Percentiles rank a stretch among this genome's conserved stretches.
phyloP scores from a whole-genome alignment of 1,139 yeast species.

The Eremothecium sinecaudum region DNA sequence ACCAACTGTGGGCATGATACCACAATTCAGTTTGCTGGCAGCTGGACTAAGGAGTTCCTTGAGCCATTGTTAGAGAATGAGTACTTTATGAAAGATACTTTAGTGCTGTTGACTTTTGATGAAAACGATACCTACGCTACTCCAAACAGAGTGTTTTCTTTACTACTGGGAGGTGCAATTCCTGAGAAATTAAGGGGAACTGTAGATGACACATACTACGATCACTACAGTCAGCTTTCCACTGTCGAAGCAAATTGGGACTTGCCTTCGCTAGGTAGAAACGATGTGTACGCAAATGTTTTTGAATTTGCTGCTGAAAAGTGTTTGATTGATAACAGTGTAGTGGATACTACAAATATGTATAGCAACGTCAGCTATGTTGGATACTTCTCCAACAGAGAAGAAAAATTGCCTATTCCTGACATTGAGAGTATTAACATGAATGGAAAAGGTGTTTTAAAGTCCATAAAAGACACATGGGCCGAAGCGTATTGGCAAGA shows the following conservation, averaged over 20 bases:
- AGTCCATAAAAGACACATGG: conserved; percentile 25
- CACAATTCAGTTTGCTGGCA: conserved; percentile 36
- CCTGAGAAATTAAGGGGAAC: conserved; percentile 35
- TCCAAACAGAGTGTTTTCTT: conserved; percentile 37
- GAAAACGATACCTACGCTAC: conserved; percentile 37
- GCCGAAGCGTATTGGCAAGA: conserved; percentile 20
- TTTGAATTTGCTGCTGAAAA: conserved; percentile 35
- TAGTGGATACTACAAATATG: conserved; percentile 33
- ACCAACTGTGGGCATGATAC: conserved; percentile 42
- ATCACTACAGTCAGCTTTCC: conserved; percentile 42
- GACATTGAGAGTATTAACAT: conserved; percentile 33
- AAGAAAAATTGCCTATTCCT: conserved; percentile 34
- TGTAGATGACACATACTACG: conserved; percentile 38
- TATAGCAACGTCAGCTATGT: conserved; percentile 35
- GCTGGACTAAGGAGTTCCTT: conserved; percentile 38
- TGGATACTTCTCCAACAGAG: conserved; percentile 34
- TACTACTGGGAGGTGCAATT: conserved; percentile 39
- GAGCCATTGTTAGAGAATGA: conserved; percentile 35
- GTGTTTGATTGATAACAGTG: conserved; percentile 31
- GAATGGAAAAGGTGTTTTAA: conserved; percentile 33
- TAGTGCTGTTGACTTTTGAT: conserved; percentile 40
- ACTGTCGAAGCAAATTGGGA: conserved; percentile 41
- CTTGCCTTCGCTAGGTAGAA: conserved; percentile 39
- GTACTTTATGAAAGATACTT: conserved; percentile 38
- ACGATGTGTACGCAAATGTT: conserved; percentile 41